Evolutionary conservation across 805 yeast genomes (phyloP), one percentile per base, ranked within the genome.

Genomic region (Lipomyces sp.): DNA sequence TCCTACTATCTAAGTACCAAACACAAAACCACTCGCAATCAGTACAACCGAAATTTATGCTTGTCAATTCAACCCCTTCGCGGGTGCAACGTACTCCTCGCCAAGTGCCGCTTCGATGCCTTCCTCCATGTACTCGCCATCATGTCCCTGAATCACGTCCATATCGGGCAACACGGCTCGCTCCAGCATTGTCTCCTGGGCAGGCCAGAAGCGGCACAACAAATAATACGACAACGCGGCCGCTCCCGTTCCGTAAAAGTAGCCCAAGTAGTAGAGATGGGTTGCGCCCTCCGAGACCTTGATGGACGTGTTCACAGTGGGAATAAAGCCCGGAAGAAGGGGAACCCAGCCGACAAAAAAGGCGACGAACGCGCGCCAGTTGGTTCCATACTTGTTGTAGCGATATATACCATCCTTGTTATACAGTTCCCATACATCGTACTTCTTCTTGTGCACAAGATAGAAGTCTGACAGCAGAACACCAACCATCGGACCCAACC

Each of bases 401-500:
- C 81, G 81, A 76, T 80, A 82, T 71, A 82, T 84, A 24, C 77
- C 76, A 4, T 72, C 71, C 18, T 71, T 72, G 11, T 77, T 74
- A 74, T 79, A 85, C 57, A 83, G 72, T 62, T 83, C 82, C 4
- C 79, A 72, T 24, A 84, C 73, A 66, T 81, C 80, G 62, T 83
- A 63, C 61, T 78, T 76, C 59, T 79, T 75, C 34, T 77, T 75
- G 69, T 85, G 77, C n/a, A 82, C 77, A 2, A 82, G 37, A 73
- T 75, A 80, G 73, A 74, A 82, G 60, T 73, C 75, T 13, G 69
- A 64, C 66, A 83, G 81, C 58, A 87, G 83, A 42, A 88, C 89
- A 71, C 96, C 97, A 5, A 94, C 91, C 75, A 92, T 89, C 33
- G 96, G 85, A 8, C 93, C 87, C 62, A 92, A 80, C 82, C 92